Base-by-base conservation (phyloP, 495 filamentous ascomycete species). In the Xylaria scruposa region DNA sequence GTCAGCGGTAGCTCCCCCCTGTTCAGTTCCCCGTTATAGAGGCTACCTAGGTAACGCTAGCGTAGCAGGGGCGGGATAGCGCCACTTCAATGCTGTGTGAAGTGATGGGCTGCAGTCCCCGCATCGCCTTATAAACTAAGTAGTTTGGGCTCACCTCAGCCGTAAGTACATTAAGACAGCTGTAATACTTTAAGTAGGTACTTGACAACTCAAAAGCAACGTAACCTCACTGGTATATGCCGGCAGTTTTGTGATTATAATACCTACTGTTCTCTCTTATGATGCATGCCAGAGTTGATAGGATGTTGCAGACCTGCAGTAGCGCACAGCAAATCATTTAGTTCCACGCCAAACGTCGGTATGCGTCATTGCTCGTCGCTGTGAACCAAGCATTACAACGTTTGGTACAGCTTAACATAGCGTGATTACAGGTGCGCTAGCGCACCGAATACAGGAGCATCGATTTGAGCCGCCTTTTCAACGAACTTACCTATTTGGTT, bases 381-480 rank as follows among this genome's bases (percentile, higher is more conserved):
- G 56, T 56, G 49, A 54, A 40, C 49, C 65, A 54, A 42, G 49
- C 29, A 67, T 40, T 67, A 13, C 49, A 19, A 42, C 31, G n/a
- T 21, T 49, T 56, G 49, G 65, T 42, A 44, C 33, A 21, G 31
- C 49, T 40, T 21, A 13, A 9, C 5, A 13, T 33, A 46, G 61
- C 10, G 38, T 31, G 19, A 21, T 17, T 47, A 38, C 54, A 38
- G 15, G 9, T 64, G 60, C 33, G 2, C 6, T 31, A 64, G 42
- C 19, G 24, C 10, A 29, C 29, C n/a, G n/a, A 21, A 42, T 21
- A 17, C 19, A 31, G 24, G 12, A 47, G 61, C 29, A 19, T 51
- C 47, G 26, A 51, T 66, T 66, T 66, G 46, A 66, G 63, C 63
- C 63, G 63, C 63, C 46, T 66, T 36, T 66, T 36, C 1, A 36